Conservation (phyloP, 768 basidiomycete genomes). For the Suillus discolor region DNA sequence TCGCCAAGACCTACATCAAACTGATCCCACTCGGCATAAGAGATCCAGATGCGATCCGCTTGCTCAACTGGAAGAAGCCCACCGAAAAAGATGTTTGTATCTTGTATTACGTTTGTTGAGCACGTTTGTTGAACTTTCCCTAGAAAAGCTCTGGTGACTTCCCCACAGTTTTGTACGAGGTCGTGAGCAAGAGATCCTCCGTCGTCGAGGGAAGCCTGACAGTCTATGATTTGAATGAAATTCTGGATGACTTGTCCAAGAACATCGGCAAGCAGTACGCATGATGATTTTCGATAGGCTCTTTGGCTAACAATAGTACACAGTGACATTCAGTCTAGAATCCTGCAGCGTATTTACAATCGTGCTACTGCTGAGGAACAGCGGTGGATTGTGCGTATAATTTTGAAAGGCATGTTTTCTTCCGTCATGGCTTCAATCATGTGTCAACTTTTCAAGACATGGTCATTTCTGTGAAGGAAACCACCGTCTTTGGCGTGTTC, state of each 20-base stretch:
- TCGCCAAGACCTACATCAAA: constrained; percentile 92
- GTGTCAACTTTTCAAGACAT: constrained; percentile 59
- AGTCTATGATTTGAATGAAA: constrained; percentile 81
- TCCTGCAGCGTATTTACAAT: constrained; percentile 78
- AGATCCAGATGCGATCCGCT: constrained; percentile 78
- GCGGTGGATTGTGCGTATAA: constrained; percentile 94
- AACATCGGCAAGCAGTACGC: constrained; percentile 75
- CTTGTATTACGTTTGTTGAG: neutral
- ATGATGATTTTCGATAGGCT: neutral
- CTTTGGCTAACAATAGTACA: constrained; percentile 5
- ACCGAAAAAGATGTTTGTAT: constrained; percentile 62
- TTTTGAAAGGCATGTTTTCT: constrained; percentile 75
- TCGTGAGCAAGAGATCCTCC: constrained; percentile 82
- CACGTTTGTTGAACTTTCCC: constrained; percentile 6
- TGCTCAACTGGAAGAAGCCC: constrained; percentile 91
- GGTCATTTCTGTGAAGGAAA: constrained; percentile 91
- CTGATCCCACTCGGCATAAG: constrained; percentile 81
- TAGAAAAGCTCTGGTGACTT: constrained; percentile 86
- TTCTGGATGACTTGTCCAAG: constrained; percentile 77
- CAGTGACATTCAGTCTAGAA: constrained; percentile 75
- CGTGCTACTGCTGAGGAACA: constrained; percentile 86
- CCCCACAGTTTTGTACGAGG: constrained; percentile 82
- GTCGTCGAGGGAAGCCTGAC: constrained; percentile 74
- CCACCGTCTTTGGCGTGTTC: constrained; percentile 86
- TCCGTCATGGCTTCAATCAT: neutral